Base-by-base conservation (phyloP, 2,329 filamentous ascomycete genomes). In the Ophiostoma populinum region DNA sequence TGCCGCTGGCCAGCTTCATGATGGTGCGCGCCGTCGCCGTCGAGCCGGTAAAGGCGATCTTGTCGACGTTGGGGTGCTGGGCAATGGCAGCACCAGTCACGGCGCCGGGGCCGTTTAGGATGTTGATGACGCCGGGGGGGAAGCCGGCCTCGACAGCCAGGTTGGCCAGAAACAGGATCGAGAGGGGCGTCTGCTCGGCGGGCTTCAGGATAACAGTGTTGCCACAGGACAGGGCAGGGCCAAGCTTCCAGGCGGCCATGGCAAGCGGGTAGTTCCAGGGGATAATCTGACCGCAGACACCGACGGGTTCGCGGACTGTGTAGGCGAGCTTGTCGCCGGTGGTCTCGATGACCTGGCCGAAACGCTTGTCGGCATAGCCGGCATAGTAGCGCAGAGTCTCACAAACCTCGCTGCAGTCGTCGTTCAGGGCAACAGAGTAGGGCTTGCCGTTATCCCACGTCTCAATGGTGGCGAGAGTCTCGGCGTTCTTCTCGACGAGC, bases 371-470 rank as follows among this genome's bases (percentile, higher is more conserved):
- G 15, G 74, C 71, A 54, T 67, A 81, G 29, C 76, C 76, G 30
- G 68, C 74, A 48, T 86, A 87, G 54, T 87, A 86, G 44, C 75
- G 72, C 27, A 74, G 57, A 11, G 71, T 55, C 37, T 46, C 47
- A 5, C 55, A 46, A 10, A 39, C 30, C 15, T 39, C 40, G 11
- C 19, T 12, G 6, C 42, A 9, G 26, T 43, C 42, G 20, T 38
- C 37, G 30, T 33, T 24, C 16, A 37, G 35, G 6, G 36, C 38
- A 5, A 40, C 38, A 2, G 19, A 8, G 36, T 40, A 40, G 2
- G 78, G 74, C 51, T 82, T 80, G 51, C 78, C 81, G 46, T 85
- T 86, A 49, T 90, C 81, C 80, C 80, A 87, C 0, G 82, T 80
- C 55, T 92, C 58, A 15, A 67, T 50, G 0, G 60, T 62, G 36